Base-by-base conservation (phyloP, 306 rosid species). In the Gynostemma pentaphyllum region DNA sequence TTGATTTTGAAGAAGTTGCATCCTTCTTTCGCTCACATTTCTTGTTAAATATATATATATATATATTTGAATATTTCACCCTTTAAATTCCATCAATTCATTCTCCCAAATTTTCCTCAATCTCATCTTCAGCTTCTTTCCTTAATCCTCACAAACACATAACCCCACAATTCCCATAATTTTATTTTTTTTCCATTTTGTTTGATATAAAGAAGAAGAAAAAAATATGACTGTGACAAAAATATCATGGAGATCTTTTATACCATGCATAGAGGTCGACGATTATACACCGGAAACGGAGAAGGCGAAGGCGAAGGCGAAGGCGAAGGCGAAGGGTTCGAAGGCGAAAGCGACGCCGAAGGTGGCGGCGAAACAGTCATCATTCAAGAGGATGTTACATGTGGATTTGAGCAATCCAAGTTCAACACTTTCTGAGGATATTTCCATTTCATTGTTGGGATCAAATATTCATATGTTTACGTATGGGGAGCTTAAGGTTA, bases 361-460 rank as follows among this genome's bases (percentile, higher is more conserved):
- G 57, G 86, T 72, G 56, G 62, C 80, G 53, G 76, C 87, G 2
- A 88, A 79, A 41, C 78, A 73, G 22, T 72, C 32, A 36, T 74
- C 95, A 15, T 84, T 75, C 16, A 79, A 72, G 26, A 78, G 99
- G 76, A 66, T 88, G 16, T 86, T 90, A 0, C 41, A 79, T 0
- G 46, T 83, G 11, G 99, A 94, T 79, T 74, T 88, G 78, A 94
- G 95, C 67, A 55, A 67, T 55, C 90, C 88, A 5, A 78, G 95
- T 76, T 55, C 72, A 1, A 73, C 76, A 6, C 68, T 92, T 30
- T 67, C 95, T 0, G 97, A 88, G 65, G 99, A 94, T 42, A 71
- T 92, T 5, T 94, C 99, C 0, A 53, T 88, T 2, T 94, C 99
- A 44, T 85, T 94, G 1, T 94, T 76, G 0, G 99, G 99, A 0